Percentiles rank a stretch among this genome's conserved stretches.
These are phyloP conservation scores for Botryotinia globosa DNA, from an alignment of 2,329 filamentous ascomycete species.

Conservation along the genomic window DNA sequence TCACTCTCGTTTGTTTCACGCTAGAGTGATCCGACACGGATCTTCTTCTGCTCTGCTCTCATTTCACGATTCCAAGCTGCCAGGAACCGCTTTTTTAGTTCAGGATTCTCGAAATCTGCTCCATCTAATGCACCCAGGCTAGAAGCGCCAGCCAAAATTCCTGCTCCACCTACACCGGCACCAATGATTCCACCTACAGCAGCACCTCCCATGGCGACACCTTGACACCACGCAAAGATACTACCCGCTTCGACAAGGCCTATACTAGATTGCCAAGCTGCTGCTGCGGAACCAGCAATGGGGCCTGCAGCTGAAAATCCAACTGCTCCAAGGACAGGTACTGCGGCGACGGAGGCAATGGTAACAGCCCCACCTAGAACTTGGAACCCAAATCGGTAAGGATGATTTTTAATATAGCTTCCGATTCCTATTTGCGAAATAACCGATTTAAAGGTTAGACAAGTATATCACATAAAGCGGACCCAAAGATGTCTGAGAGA, in stretches of 20 bases:
- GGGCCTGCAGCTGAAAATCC: slow-evolving; percentile 33
- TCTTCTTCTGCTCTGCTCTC: slow-evolving; percentile 16
- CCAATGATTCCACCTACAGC: slow-evolving; percentile 6
- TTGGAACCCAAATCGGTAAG: slow-evolving; percentile 9
- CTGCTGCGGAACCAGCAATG: slow-evolving; percentile 29
- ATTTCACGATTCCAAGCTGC: background rate
- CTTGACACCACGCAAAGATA: slow-evolving; percentile 37
- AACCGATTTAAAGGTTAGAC: background rate
- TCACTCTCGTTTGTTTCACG: background rate
- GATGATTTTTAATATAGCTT: slow-evolving; percentile 7
- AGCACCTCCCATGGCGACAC: slow-evolving; percentile 18
- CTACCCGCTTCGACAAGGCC: slow-evolving; percentile 35
- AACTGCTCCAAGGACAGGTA: slow-evolving; percentile 21
- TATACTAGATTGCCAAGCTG: slow-evolving; percentile 33
- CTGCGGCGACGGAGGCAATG: background rate
- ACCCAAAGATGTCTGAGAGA: background rate
- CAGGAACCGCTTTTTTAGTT: background rate
- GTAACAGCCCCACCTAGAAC: background rate
- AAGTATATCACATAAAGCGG: background rate
- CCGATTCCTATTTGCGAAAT: background rate
- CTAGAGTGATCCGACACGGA: background rate
- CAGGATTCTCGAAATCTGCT: background rate
- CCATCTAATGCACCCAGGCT: background rate
- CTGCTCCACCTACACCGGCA: background rate
- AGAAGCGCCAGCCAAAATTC: background rate